Base-by-base conservation (phyloP, 805 yeast genomes). In the Yamadazyma ubonensis region DNA sequence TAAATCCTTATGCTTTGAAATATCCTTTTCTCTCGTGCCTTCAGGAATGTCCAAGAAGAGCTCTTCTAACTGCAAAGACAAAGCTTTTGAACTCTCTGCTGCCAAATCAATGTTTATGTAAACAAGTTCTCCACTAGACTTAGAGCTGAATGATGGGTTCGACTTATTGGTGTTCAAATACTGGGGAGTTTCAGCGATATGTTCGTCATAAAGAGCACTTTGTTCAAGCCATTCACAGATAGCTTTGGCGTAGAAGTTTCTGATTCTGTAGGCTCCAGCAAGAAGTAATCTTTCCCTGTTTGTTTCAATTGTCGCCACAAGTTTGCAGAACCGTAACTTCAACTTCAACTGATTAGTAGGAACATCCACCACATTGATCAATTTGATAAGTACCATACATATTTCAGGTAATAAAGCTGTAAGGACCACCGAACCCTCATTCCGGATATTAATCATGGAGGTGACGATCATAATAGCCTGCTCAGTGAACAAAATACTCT, bases 31-130 rank as follows among this genome's bases (percentile, higher is more conserved):
- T 37, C 71, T 68, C 9, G 71, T 65, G 20, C 78, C 80, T 42
- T 69, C 82, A 25, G 76, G 82, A 18, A 75, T 70, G 41, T 81
- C 90, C 30, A 82, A 56, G 3, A 82, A 73, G 22, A 82, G 56
- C n/a, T 72, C 68, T 19, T 73, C 74, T 17, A 86, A 67, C 15
- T 81, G 67, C 16, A 72, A 55, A 2, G 83, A 72, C 39, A 85
- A 57, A 15, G 81, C 77, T 46, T 71, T 71, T 0, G 86, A 76
- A 31, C 83, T 70, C 52, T 83, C 90, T 6, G 75, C 69, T 0
- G 84, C 79, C n/a, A 81, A 67, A 54, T 81, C 87, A 34, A 79
- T 59, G 39, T 71, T 70, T 22, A 47, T 29, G 25, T 42, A 47
- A 6, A 30, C 25, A 18, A 47, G 16, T 17, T 47, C 51, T 8